Base-by-base conservation (phyloP, 768 basidiomycete genomes). In the Terana coerulea region DNA sequence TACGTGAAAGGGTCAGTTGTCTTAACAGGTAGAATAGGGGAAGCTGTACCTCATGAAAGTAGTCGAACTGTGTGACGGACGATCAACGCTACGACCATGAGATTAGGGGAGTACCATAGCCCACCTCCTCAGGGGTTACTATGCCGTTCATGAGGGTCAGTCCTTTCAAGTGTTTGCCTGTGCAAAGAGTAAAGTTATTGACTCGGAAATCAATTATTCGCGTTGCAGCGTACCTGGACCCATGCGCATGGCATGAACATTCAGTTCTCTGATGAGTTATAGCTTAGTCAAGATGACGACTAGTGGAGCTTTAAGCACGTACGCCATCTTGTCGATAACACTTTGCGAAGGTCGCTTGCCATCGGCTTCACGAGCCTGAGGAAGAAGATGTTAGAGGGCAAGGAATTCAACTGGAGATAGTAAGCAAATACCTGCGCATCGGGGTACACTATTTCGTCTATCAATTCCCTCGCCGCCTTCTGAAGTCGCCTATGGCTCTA, bases 191-290 rank as follows among this genome's bases (percentile, higher is more conserved):
- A 19, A 28, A n/a, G 12, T n/a, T n/a, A n/a, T n/a, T n/a, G n/a
- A n/a, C n/a, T n/a, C n/a, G 19, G 39, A 41, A 21, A 10, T 9
- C 39, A 21, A 22, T 3, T 26, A 15, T 17, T 22, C 9, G 15
- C 5, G 30, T 5, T 26, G 6, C 8, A 21, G 26, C 25, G 14
- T n/a, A 52, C 51, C 90, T 1, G 95, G 95, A 5, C 95, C 95
- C 72, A 95, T 77, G n/a, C 92, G 79, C 91, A 97, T 95, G 8
- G 91, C 89, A 64, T 91, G 88, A 19, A 98, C 47, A 59, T 92
- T 83, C 25, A 81, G 54, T 51, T 83, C 83, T 6, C 83, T 87
- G 52, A 3, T 36, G 22, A 9, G 19, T 22, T 17, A n/a, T n/a
- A 21, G 19, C 26, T 34, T 25, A 28, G 28, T 7, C 59, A 56